Evolutionary conservation across 2,329 filamentous ascomycete genomes (phyloP), one percentile per base, ranked within the genome.

Genomic region (Fusarium temperatum): DNA sequence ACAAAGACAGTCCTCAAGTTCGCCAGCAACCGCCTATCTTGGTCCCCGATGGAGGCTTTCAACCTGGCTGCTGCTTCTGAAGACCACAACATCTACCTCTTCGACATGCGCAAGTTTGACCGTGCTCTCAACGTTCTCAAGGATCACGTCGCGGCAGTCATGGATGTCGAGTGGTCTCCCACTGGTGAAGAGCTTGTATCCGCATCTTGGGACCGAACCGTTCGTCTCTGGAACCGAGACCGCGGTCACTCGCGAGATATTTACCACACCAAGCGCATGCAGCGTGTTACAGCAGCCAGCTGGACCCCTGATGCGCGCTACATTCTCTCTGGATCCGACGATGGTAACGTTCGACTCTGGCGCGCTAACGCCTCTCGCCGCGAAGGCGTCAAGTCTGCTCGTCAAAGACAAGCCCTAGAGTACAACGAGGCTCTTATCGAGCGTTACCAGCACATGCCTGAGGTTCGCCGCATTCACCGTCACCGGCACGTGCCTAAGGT

Each of bases 221-320:
- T 99, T 59, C 91, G 96, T 57, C 85, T 98, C 56, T 98, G 95
- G 93, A 90, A 90, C 80, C 89, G 93, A 64, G 89, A 92, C 74
- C 87, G 92, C 70, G 96, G 96, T 30, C 94, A 96, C 83, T 95
- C 93, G 20, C 89, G 95, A 77, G 96, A 99, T 80, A 91, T 98
- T 55, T 99, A 98, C 84, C 95, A 98, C 85, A 98, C 96, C 24
- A 97, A 98, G 84, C 91, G 96, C 73, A 98, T 98, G 96, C 96
- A 98, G 85, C 90, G 96, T 76, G 95, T 98, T 63, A 97, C 97
- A 85, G 92, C 92, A 15, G 91, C 91, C 54, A 90, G 89, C 70
- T 98, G 93, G 88, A 96, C 95, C 0, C 93, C 95, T 11, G 96
- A 99, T 82, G 92, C 93, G 75, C 94, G 94, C 78, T 99, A 97